phyloP scores from a whole-genome alignment of 2,329 filamentous ascomycete species.

The Ophiostoma quercus region DNA sequence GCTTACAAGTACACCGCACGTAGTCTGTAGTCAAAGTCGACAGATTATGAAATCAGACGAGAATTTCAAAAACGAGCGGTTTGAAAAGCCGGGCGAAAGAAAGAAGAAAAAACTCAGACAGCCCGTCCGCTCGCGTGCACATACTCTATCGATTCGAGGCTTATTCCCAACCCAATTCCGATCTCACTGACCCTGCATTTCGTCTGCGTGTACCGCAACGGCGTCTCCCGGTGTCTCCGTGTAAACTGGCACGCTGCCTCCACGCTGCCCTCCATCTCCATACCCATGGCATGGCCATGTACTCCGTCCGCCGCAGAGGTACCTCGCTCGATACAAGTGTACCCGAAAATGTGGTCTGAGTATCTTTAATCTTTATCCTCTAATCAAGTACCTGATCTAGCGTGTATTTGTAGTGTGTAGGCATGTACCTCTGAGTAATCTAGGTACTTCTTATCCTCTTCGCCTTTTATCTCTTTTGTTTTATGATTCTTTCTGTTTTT shows the following conservation, averaged over 20 bases:
- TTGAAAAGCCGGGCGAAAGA: too few relatives aligned
- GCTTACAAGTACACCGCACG: not conserved
- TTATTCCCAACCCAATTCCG: conserved; percentile 7
- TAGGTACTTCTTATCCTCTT: not conserved
- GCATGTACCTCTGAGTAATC: not conserved
- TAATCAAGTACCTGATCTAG: not conserved
- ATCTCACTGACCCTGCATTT: not conserved
- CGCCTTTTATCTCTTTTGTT: not conserved
- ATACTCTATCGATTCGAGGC: not conserved
- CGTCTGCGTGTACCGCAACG: not conserved
- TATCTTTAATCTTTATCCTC: conserved; percentile 1
- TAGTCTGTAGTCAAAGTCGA: too few relatives aligned
- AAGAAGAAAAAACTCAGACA: not conserved
- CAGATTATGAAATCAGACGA: not conserved
- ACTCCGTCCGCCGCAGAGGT: not conserved
- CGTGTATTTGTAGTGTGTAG: not conserved
- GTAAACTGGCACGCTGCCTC: not conserved
- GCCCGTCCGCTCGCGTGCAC: not conserved
- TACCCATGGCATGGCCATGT: not conserved
- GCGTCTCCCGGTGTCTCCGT: conserved; percentile 11
- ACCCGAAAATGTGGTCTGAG: not conserved
- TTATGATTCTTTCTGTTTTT: not conserved
- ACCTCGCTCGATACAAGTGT: not conserved
- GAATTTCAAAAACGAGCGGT: not conserved
- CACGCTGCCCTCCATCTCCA: not conserved